Evolutionary conservation across 768 basidiomycete genomes (phyloP).

Genomic region (Fibroporia radiculosa): DNA sequence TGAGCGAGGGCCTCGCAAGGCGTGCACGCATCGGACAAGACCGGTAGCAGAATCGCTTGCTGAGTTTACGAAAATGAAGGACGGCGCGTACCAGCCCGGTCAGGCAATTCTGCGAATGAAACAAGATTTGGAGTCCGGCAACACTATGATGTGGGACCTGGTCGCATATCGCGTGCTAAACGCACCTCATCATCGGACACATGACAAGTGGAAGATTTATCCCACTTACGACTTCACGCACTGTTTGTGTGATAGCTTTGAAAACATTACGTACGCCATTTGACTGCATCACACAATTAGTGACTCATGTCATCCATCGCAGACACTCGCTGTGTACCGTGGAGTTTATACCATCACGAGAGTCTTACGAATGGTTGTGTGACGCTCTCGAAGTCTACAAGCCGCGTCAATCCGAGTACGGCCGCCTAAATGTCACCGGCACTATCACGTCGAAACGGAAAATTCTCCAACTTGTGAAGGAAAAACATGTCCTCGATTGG

Average conservation of each 20-base stretch:
- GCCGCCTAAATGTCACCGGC: conserved; percentile 86
- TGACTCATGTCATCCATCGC: conserved; percentile 1
- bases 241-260: conserved; percentile 96
- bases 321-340: conserved; percentile 96
- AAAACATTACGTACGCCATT: conserved; percentile 86
- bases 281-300: neutral
- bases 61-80: conserved; percentile 90
- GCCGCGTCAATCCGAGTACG: conserved; percentile 94
- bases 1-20: conserved; percentile 68
- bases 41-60: conserved; percentile 80
- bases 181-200: conserved; percentile 88
- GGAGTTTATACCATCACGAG: conserved; percentile 92
- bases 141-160: conserved; percentile 99
- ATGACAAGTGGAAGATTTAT: conserved; percentile 92
- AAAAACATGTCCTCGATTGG: conserved; percentile 84
- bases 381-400: conserved; percentile 97
- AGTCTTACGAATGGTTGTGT: conserved; percentile 99
- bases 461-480: conserved; percentile 80
- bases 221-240: conserved; percentile 99
- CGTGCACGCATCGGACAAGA: conserved; percentile 81
- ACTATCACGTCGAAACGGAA: conserved; percentile 97
- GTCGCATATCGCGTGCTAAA: conserved; percentile 93
- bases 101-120: conserved; percentile 96
- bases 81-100: conserved; percentile 84
- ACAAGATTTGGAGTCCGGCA: conserved; percentile 84